Conservation (phyloP, 169 alveolate genomes). For the Plasmodium inui region DNA sequence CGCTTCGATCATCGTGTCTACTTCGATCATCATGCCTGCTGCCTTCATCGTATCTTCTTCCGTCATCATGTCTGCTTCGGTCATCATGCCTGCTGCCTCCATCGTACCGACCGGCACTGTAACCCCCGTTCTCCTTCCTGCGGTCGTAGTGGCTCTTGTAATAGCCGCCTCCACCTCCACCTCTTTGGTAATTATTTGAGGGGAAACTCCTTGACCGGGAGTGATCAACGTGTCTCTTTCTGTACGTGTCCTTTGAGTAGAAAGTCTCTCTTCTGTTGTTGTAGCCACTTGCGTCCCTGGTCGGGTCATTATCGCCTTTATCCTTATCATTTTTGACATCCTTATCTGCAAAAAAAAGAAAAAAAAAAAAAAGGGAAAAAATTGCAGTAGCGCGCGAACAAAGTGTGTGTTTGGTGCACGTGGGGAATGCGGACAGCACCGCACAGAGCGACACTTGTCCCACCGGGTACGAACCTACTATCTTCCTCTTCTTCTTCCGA, state of each 20-base stretch:
- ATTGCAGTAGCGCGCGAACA: not conserved
- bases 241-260: not conserved
- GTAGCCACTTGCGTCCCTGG: not conserved
- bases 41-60: not conserved
- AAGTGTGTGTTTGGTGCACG: not conserved
- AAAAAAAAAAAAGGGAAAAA: not conserved
- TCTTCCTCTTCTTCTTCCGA: slow-evolving; percentile 79
- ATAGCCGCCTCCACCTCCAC: not conserved
- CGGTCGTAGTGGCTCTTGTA: not conserved
- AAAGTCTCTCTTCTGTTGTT: slow-evolving; percentile 3
- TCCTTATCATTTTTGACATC: not conserved
- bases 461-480: slow-evolving; percentile 7
- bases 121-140: not conserved
- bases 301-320: not conserved
- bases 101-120: not conserved
- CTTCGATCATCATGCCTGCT: not conserved
- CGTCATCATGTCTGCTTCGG: not conserved
- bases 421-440: not conserved
- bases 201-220: slow-evolving; percentile 33
- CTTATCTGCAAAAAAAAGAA: slow-evolving; percentile 10
- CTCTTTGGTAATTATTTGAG: not conserved
- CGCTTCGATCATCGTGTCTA: not conserved
- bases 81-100: not conserved
- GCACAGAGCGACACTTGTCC: not conserved
- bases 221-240: not conserved